Evolutionary conservation across 106 monocot genomes (phyloP), one percentile per base, ranked within the genome.

Genomic region (Apostasia ramifera): DNA sequence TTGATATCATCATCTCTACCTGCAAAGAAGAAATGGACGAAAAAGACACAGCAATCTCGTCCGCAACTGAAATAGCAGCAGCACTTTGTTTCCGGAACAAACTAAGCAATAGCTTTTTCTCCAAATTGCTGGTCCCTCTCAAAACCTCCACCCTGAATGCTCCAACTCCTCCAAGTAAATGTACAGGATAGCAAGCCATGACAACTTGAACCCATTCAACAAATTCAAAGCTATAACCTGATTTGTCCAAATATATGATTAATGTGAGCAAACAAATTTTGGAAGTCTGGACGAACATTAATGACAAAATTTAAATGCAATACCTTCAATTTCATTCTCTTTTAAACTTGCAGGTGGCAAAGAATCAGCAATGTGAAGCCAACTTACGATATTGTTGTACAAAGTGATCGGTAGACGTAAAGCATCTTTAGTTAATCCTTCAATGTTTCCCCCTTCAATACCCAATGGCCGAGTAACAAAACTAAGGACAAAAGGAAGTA

Each of bases 161-260:
- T 44, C 70, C 77, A 60, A 41, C 55, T 51, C 63, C 76, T 82
- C 59, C 81, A 14, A 39, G 66, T 63, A 50, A 66, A 4, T 49
- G 74, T 72, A 97, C 73, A 39, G 97, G 97, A 74, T 74, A 92
- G 70, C 89, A 97, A 63, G 97, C 92, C 60, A 89, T 69, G 12
- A 89, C 71, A 45, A 87, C 74, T 85, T 87, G 85, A 76, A 97
- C 58, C 97, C 97, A 92, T 70, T 89, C 89, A 59, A 68, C 78
- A 47, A 75, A 55, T 79, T 92, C 97, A 6, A 6, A 52, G 10
- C 4, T 10, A 52, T 52, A 52, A 70, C 11, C 3, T 40, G 13
- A 60, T 26, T 26, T 26, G 26, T 26, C 26, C 26, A 26, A 26
- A 26, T 26, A 26, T 26, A 26, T 26, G 26, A 26, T 26, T 26